Percentiles rank a stretch among this genome's conserved stretches.
phyloP scores from a whole-genome alignment of 352 stramenopile genomes.

The Pilasporangium apinafurcum region DNA sequence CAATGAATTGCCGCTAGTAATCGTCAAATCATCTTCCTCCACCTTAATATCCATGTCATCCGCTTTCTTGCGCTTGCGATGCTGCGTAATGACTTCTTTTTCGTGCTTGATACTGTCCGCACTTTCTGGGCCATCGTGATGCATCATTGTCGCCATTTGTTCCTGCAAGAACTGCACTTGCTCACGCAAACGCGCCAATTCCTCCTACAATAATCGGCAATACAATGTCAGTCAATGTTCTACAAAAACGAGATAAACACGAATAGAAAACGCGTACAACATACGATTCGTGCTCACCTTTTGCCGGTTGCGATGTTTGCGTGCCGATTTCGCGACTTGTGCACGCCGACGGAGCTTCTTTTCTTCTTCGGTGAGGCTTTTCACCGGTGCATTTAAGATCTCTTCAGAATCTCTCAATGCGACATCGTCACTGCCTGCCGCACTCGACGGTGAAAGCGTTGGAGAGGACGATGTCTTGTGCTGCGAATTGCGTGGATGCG shows the following conservation, averaged over 20 bases:
- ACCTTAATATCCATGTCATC: constrained; percentile 13
- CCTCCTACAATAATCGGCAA: constrained; percentile 25
- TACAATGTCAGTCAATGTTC: too few relatives aligned
- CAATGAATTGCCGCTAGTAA: constrained; percentile 8
- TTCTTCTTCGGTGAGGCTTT: constrained; percentile 77
- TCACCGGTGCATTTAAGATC: constrained; percentile 73
- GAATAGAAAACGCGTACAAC: neutral
- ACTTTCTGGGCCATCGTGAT: constrained; percentile 25
- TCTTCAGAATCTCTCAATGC: constrained; percentile 56
- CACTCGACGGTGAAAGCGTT: constrained; percentile 34
- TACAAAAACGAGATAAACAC: neutral
- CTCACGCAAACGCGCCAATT: constrained; percentile 59
- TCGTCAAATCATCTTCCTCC: constrained; percentile 18
- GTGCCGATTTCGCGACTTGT: constrained; percentile 76
- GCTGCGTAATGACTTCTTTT: constrained; percentile 50
- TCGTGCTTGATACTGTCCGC: constrained; percentile 37
- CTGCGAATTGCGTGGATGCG: neutral
- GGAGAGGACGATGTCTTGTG: constrained; percentile 13
- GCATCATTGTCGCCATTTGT: constrained; percentile 69
- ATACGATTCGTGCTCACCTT: constrained; percentile 24
- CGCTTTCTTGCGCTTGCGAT: constrained; percentile 72
- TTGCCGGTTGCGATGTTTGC: constrained; percentile 78
- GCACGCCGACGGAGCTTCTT: constrained; percentile 76
- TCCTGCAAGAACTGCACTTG: constrained; percentile 74
- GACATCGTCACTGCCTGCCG: constrained; percentile 26